These are phyloP conservation scores for Dactylella cylindrospora DNA, from an alignment of 2,329 filamentous ascomycete genomes.

Conservation along the genomic window DNA sequence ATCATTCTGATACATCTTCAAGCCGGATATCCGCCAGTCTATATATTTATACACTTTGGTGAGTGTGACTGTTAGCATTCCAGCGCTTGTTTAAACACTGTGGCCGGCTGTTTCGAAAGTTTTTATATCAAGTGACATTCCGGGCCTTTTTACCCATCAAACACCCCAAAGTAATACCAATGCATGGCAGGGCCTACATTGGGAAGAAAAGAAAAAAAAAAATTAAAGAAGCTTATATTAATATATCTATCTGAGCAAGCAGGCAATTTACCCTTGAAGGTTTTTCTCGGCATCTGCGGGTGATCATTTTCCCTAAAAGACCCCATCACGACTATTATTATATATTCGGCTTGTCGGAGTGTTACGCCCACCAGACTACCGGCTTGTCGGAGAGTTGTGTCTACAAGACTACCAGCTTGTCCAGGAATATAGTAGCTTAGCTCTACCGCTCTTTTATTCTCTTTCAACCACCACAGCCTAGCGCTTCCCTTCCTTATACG, in stretches of 20 bases:
- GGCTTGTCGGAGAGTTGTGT: constrained; percentile 34
- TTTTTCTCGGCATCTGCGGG: constrained; percentile 41
- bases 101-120: constrained; percentile 24
- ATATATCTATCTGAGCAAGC: constrained; percentile 25
- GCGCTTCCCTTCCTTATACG: too few species aligned
- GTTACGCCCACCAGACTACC: constrained; percentile 29
- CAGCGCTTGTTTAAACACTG: background rate
- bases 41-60: constrained; percentile 28
- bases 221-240: too few species aligned
- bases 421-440: constrained; percentile 12
- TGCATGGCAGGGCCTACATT: too few species aligned
- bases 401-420: constrained; percentile 33
- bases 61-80: constrained; percentile 15
- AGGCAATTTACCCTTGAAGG: constrained; percentile 42
- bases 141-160: constrained; percentile 24
- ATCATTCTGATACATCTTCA: constrained; percentile 7
- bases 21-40: constrained; percentile 10
- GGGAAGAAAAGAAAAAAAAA: too few species aligned
- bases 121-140: constrained; percentile 22
- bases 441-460: too few species aligned
- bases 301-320: constrained; percentile 41
- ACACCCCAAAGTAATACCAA: too few species aligned
- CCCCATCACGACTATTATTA: constrained; percentile 32
- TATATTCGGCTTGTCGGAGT: constrained; percentile 39
- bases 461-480: too few species aligned